phyloP scores from a whole-genome alignment of 164 flowering plant species.

The Magnolia sinica region DNA sequence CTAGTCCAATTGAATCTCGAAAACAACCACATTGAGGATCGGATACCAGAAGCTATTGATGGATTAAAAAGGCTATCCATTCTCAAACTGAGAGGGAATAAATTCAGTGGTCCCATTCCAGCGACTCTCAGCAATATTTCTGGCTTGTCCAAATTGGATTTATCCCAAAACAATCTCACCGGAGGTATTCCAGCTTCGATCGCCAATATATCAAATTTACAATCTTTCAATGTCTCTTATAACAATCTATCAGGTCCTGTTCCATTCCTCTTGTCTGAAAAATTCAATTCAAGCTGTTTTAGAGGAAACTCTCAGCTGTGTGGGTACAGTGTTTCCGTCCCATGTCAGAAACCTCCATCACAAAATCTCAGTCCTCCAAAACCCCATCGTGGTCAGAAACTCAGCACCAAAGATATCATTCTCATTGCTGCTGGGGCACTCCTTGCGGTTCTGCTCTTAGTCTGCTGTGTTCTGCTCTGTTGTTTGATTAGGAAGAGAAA shows the following conservation, averaged over 20 bases:
- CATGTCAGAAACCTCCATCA: constrained; percentile 50
- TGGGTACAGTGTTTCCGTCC: constrained; percentile 65
- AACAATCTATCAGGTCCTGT: constrained; percentile 88
- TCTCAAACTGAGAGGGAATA: constrained; percentile 46
- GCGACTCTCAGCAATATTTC: constrained; percentile 48
- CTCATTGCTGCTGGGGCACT: constrained; percentile 74
- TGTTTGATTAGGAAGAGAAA: constrained; percentile 61
- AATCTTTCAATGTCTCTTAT: constrained; percentile 69
- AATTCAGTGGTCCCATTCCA: constrained; percentile 58
- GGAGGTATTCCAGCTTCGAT: constrained; percentile 72
- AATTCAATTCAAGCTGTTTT: constrained; percentile 82
- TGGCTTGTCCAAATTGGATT: constrained; percentile 46
- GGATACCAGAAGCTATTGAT: constrained; percentile 42
- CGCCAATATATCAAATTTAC: constrained; percentile 46
- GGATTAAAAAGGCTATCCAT: constrained; percentile 40
- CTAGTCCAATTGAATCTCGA: constrained; percentile 44
- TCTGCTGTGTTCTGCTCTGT: constrained; percentile 63
- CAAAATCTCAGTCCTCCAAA: constrained; percentile 26
- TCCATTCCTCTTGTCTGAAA: constrained; percentile 46
- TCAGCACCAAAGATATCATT: constrained; percentile 66
- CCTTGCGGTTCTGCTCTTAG: constrained; percentile 45
- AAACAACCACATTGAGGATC: constrained; percentile 39
- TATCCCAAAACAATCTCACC: constrained; percentile 52
- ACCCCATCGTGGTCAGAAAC: constrained; percentile 27
- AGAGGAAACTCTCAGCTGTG: constrained; percentile 81